Evolutionary conservation across 306 rosid genomes (phyloP).

Genomic region (Morella rubra): DNA sequence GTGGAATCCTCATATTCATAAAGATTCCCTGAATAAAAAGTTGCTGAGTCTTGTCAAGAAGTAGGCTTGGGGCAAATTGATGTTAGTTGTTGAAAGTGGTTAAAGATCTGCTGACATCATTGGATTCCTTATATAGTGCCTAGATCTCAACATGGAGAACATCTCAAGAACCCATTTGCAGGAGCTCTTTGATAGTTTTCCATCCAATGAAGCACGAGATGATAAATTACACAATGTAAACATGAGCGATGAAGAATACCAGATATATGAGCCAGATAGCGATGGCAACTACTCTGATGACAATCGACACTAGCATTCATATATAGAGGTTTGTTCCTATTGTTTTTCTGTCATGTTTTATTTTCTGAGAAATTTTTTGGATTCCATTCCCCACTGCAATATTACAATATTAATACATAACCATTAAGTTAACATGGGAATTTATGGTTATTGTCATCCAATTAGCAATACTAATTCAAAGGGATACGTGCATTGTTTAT

Average conservation of each 20-base stretch:
- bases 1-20: neutral
- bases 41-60: constrained; percentile 1
- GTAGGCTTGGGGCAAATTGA: neutral
- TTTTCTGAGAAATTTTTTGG: neutral
- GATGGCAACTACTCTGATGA: constrained; percentile 46
- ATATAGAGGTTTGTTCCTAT: neutral
- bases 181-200: constrained; percentile 86
- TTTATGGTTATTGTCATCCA: neutral
- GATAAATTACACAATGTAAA: constrained; percentile 27
- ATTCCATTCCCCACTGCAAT: neutral
- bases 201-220: constrained; percentile 34
- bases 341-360: neutral
- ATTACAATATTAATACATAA: neutral
- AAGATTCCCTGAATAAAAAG: neutral
- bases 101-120: constrained; percentile 1
- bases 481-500: neutral
- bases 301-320: constrained; percentile 23
- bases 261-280: constrained; percentile 62
- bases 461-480: too few species aligned
- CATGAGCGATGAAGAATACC: constrained; percentile 66
- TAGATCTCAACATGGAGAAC: constrained; percentile 57
- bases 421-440: neutral
- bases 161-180: constrained; percentile 74
- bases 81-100: neutral
- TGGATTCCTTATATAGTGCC: constrained; percentile 47